Evolutionary conservation across 2,329 filamentous ascomycete species (phyloP), one percentile per base, ranked within the genome.

Genomic region (Emergomyces africanus): DNA sequence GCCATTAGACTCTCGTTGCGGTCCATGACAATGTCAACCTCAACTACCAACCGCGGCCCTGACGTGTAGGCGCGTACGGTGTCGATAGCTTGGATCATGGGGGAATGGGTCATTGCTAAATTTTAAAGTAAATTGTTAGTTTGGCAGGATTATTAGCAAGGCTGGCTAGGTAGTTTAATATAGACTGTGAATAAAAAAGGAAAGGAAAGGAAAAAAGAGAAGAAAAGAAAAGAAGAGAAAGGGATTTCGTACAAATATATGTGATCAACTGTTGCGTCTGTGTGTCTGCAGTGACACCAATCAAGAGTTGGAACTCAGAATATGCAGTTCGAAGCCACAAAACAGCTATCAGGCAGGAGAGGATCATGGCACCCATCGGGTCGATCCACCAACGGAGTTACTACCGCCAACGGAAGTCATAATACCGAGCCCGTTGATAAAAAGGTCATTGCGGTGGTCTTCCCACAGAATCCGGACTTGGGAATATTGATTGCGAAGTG

Each of bases 11-110:
- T 83, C 58, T 85, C 82, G 0, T 83, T 77, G 0, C 86, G 83
- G 65, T 91, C 84, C 90, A 97, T 96, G 67, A 97, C 92, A 59
- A 97, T 85, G 70, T 99, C 94, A 42, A 97, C 90, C 77, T 99
- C 94, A 65, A 95, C 91, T 64, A 97, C 90, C 51, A 96, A 82
- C 23, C 92, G 82, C 0, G 91, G 83, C 0, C 92, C 92, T 6
- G 86, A 89, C 74, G 96, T 91, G 75, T 96, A 97, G 0, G 91
- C 90, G 57, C 94, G 84, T 3, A 97, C 94, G 1, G 94, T 99
- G 72, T 99, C 94, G 70, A 99, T 95, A 66, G 89, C 88, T 59
- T 79, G 80, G 69, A 99, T 89, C 39, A 80, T 74, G 0, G 88
- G 83, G 39, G 88, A 91, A 76, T 97, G 94, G 9, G 92, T 97